Evolutionary conservation across 1,284 basidiomycete species (phyloP), one percentile per base, ranked within the genome.

Genomic region (Limonomyces culmigenus): DNA sequence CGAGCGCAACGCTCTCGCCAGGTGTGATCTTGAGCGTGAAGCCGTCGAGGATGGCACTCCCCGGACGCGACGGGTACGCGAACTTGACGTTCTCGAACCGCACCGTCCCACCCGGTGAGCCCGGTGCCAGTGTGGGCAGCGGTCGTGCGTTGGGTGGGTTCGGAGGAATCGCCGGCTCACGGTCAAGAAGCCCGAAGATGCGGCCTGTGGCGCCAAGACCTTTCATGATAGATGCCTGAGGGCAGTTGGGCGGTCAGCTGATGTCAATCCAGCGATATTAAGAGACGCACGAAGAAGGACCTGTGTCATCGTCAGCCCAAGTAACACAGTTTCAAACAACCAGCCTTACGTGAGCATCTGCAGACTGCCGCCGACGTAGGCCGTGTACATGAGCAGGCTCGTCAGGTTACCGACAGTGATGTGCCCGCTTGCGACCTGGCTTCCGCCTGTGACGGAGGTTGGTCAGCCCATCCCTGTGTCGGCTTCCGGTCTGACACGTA

Each of bases 351-450:
- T 79, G 43, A 86, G 59, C 71, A 81, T 80, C 46, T 78, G 74
- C 39, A 85, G 54, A 20, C 81, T 78, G 43, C 70, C 77, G 10
- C 87, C 85, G 30, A 91, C 78, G 47, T 89, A 89, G 16, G 86
- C 85, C 18, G 89, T 92, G 56, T 98, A 97, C 42, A 97, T 74
- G 43, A 98, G 62, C 39, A 97, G 59, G 49, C 84, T 89, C 1
- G 84, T 92, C 47, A 96, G 56, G 47, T 93, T 86, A 4, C 91
- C 91, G 20, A 95, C 84, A 4, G 86, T 80, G 48, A 98, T 93
- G 29, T 74, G 71, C 2, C 87, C 87, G 17, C 68, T 64, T 14
- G 85, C 83, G 12, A 97, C 93, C 3, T 98, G 71, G 29, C 81
- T 83, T 1, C 93, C 93, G 34, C 91, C 84, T 85, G 38, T 12